phyloP scores from a whole-genome alignment of 768 basidiomycete genomes.

The Thelephora aurantiotincta region DNA sequence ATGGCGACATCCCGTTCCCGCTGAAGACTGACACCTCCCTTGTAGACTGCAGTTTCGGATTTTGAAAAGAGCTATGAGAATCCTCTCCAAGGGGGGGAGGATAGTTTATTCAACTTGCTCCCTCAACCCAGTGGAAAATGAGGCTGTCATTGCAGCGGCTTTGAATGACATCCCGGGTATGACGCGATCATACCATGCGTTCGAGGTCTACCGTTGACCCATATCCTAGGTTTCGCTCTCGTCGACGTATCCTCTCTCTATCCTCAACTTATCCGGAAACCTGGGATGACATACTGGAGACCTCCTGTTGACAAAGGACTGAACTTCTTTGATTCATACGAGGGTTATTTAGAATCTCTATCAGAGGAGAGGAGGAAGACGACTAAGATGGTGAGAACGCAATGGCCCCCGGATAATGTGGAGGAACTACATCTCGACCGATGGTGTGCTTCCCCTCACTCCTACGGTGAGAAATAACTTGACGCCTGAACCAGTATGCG shows the following conservation, averaged over 20 bases:
- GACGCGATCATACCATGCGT: neutral
- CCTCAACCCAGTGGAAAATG: slow-evolving; percentile 93
- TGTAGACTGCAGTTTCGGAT: slow-evolving; percentile 83
- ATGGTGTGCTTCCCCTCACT: slow-evolving; percentile 35
- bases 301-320: slow-evolving; percentile 48
- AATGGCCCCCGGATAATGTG: slow-evolving; percentile 66
- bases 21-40: neutral
- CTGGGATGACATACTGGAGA: slow-evolving; percentile 69
- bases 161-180: slow-evolving; percentile 57
- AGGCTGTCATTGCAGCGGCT: slow-evolving; percentile 85
- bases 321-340: slow-evolving; percentile 42
- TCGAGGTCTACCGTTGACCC: neutral
- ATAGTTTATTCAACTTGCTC: slow-evolving; percentile 98
- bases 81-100: slow-evolving; percentile 74
- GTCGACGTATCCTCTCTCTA: slow-evolving; percentile 65
- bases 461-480: neutral
- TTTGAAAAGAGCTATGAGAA: slow-evolving; percentile 80
- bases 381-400: slow-evolving; percentile 50
- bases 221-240: slow-evolving; percentile 49
- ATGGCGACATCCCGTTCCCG: neutral
- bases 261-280: slow-evolving; percentile 57
- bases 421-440: slow-evolving; percentile 47
- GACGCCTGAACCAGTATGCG: slow-evolving; percentile 41
- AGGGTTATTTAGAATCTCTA: slow-evolving; percentile 38
- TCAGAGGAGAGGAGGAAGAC: slow-evolving; percentile 33